Evolutionary conservation across 495 filamentous ascomycete genomes (phyloP).

Genomic region (Xylaria intraflava): DNA sequence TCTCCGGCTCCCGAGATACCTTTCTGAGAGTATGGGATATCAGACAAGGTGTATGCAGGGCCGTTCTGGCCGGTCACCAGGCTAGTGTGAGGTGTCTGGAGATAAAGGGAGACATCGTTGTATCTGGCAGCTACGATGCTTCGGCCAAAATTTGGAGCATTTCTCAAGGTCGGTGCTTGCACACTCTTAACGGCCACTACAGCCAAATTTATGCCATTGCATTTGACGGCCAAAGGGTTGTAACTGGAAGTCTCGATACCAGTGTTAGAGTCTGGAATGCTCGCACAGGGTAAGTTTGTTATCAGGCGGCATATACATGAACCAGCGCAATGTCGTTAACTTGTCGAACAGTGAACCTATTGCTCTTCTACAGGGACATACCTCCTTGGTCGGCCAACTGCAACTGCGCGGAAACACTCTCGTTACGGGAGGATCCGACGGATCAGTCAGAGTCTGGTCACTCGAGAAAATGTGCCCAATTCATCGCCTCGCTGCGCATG

Average conservation of each 20-base stretch:
- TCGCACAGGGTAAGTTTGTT: conserved; percentile 61
- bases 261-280: conserved; percentile 98
- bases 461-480: conserved; percentile 81
- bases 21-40: conserved; percentile 96
- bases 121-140: conserved; percentile 95
- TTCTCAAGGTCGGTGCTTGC: conserved; percentile 80
- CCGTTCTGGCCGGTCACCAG: conserved; percentile 91
- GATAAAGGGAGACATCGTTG: conserved; percentile 90
- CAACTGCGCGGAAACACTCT: conserved; percentile 92
- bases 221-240: conserved; percentile 86
- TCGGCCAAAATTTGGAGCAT: conserved; percentile 97
- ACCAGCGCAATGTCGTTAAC: conserved; percentile 16
- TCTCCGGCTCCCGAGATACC: conserved; percentile 92
- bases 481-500: conserved; percentile 92
- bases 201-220: conserved; percentile 99
- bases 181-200: conserved; percentile 90
- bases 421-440: conserved; percentile 93
- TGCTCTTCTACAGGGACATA: conserved; percentile 94
- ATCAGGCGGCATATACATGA: not conserved
- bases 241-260: conserved; percentile 95
- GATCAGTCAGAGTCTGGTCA: conserved; percentile 92
- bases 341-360: conserved; percentile 56
- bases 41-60: conserved; percentile 73
- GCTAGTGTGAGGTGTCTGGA: conserved; percentile 94
- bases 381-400: conserved; percentile 91